phyloP scores from a whole-genome alignment of 768 basidiomycete species.

The Ramaria sp. region DNA sequence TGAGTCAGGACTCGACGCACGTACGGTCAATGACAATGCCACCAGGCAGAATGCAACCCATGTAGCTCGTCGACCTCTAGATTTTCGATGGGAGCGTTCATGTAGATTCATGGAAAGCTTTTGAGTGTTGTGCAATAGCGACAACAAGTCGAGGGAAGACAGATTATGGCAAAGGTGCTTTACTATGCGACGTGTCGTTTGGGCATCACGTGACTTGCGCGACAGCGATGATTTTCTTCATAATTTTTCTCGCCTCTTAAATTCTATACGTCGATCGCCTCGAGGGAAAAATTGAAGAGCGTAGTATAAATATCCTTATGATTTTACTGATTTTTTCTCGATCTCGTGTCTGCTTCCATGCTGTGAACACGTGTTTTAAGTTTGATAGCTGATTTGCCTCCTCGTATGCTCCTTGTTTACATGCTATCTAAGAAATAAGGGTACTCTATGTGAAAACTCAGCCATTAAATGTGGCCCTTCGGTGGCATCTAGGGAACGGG shows the following conservation, averaged over 20 bases:
- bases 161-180: too few relatives aligned
- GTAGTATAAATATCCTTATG: neutral
- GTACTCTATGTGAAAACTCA: neutral
- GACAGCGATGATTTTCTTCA: neutral
- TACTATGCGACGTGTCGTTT: too few relatives aligned
- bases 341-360: neutral
- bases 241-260: neutral
- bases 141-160: too few relatives aligned
- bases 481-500: neutral
- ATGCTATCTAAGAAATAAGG: neutral
- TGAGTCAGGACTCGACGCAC: constrained; percentile 33
- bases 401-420: neutral
- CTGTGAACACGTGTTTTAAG: neutral
- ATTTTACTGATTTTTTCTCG: neutral
- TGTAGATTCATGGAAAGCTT: neutral
- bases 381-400: neutral
- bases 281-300: neutral
- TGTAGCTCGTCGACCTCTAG: constrained; percentile 28
- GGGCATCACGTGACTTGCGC: too few relatives aligned
- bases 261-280: neutral
- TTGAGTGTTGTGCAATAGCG: neutral
- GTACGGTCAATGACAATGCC: constrained; percentile 32
- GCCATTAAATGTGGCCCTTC: neutral
- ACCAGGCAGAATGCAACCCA: constrained; percentile 56
- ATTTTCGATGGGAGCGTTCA: neutral